Base-by-base conservation (phyloP, 768 basidiomycete species). In the Pisolithus marmoratus region DNA sequence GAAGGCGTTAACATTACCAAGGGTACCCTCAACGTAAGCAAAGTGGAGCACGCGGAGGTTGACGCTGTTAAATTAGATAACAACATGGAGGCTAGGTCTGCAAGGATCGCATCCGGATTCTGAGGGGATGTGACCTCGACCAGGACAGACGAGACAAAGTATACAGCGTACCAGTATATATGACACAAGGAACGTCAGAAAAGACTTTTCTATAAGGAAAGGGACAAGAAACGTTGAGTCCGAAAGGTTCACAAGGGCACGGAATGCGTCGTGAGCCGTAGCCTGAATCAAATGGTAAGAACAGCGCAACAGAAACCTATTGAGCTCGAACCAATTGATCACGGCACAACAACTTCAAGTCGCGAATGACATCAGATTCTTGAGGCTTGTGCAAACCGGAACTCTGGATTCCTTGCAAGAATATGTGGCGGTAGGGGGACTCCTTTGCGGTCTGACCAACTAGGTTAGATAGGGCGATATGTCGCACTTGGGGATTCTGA, bases 11-110 rank as follows among this genome's bases (percentile, higher is more conserved):
- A 75, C 8, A 72, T 67, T 17, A 89, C 74, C 42, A 94, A 72
- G 2, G 82, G 70, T 44, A 96, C 77, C 53, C 80, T 80, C 41
- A 94, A 71, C 1, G 74, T 73, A 5, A 92, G 70, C 8, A 98
- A 66, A 8, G 76, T 66, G 9, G 78, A 72, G 57, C 89, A 86
- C 49, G 87, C 79, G 0, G 78, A 69, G 2, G 87, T 75, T 41
- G 89, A 84, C 5, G 87, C 79, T 8, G 92, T 89, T 31, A 96
- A 72, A 71, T 98, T 98, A n/a, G 94, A 95, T 9, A 98, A 78
- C 1, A 97, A 76, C 95, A 98, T 98, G n/a, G 91, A 80, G 3
- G 94, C 92, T 19, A 98, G 82, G 73, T 97, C 94, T 31, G 93
- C 92, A 24, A 97, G 85, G 52, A 87, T 83, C 9, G 94, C 84